phyloP scores from a whole-genome alignment of 768 basidiomycete species.

The Russula sp. region DNA sequence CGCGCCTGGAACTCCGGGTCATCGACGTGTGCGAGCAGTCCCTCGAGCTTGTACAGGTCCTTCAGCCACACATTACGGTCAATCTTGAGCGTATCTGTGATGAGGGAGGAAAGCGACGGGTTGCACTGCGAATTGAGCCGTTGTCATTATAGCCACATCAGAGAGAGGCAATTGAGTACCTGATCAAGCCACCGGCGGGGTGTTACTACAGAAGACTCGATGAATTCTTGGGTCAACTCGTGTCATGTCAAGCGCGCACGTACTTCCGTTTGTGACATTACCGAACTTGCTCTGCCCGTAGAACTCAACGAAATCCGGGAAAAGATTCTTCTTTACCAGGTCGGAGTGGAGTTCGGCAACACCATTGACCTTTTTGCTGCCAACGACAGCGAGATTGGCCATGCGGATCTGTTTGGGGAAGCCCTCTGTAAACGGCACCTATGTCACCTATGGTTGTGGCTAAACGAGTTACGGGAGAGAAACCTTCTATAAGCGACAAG shows the following conservation, averaged over 20 bases:
- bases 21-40: conserved; percentile 65
- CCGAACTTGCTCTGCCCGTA: conserved; percentile 85
- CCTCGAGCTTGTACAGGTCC: conserved; percentile 70
- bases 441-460: background rate
- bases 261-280: conserved; percentile 92
- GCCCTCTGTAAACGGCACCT: conserved; percentile 52
- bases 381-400: conserved; percentile 89
- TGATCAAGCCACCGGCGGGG: conserved; percentile 92
- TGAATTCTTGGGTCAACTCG: background rate
- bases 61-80: conserved; percentile 80
- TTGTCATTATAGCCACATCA: conserved; percentile 18
- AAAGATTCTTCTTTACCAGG: conserved; percentile 74
- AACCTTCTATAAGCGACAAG: conserved; percentile 92
- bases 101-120: conserved; percentile 77
- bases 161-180: conserved; percentile 29
- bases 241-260: conserved; percentile 24
- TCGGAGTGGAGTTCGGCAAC: conserved; percentile 96
- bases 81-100: conserved; percentile 72
- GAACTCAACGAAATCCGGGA: conserved; percentile 92
- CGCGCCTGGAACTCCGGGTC: conserved; percentile 68
- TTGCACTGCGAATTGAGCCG: conserved; percentile 55
- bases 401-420: conserved; percentile 81
- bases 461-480: conserved; percentile 4
- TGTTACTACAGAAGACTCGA: conserved; percentile 52
- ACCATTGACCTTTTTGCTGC: conserved; percentile 86